Evolutionary conservation across 2,329 filamentous ascomycete genomes (phyloP), one percentile per base, ranked within the genome.

Genomic region (Phialophora macrospora): DNA sequence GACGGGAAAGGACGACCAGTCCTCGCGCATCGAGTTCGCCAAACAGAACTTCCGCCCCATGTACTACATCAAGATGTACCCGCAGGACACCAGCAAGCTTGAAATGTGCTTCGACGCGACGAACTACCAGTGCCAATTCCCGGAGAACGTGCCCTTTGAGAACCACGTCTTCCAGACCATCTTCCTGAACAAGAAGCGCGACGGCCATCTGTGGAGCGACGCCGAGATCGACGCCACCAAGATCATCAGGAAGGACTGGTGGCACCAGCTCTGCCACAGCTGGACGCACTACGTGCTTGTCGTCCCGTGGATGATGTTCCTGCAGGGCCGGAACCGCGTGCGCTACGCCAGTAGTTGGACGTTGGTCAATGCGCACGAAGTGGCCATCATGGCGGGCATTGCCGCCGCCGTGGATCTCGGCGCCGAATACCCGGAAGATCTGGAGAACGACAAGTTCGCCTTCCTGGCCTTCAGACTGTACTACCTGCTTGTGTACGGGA

Each of bases 71-170:
- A 84, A 87, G 64, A 83, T 81, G 70, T 87, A 87, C 72, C 76
- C 77, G 0, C 70, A 80, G 22, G 83, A 85, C 68, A 78, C 78
- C 7, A 81, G 80, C 3, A 87, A 87, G 74, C 83, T 82, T 41
- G 84, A 86, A 74, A 86, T 80, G 82, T 88, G 85, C 63, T 92
- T 91, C 76, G 88, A 92, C 75, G 90, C 88, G 77, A 89, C 87
- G 44, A 90, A 91, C 74, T 91, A 92, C 76, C 89, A 92, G 74
- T 83, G 87, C 52, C 89, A 92, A 73, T 89, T 92, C 68, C 69
- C 77, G 1, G 60, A 80, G 3, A 75, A 80, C 1, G 79, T 84
- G 0, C 80, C 82, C 0, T 83, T 84, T 60, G 82, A 85, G 28
- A 80, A 85, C 59, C 88, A 90, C 71, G 84, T 92, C 17, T 92